A percentile compares a stretch with the other conserved stretches of the same genome.
These are phyloP conservation scores for sorghum (Sorghum bicolor) DNA, from an alignment of 176 grass and related monocot genomes.

Conservation along the genomic window Sorghum_bicolor_NCBIv3 NC_012878.2:52874001-52874500, in stretches of 20 bases:
- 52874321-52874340: slow-evolving; percentile 39
- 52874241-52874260: neutral
- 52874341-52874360: slow-evolving; percentile 12
- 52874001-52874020: too few species aligned
- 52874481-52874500: neutral
- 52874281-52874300: neutral
- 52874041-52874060: too few species aligned
- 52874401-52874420: slow-evolving; percentile 36
- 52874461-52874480: neutral
- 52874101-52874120: too few species aligned
- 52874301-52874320: neutral
- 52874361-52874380: slow-evolving; percentile 23
- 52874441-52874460: neutral
- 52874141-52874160: neutral
- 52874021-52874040: too few species aligned
- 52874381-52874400: slow-evolving; percentile 30
- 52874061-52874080: too few species aligned
- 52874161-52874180: neutral
- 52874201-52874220: neutral
- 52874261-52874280: neutral
- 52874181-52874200: neutral
- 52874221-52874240: neutral
- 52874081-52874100: too few species aligned
- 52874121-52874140: neutral
- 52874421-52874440: slow-evolving; percentile 3